A percentile compares a stretch with the other conserved stretches of the same genome.
Conservation (phyloP, 768 basidiomycete species). For the Russula compacta region DNA sequence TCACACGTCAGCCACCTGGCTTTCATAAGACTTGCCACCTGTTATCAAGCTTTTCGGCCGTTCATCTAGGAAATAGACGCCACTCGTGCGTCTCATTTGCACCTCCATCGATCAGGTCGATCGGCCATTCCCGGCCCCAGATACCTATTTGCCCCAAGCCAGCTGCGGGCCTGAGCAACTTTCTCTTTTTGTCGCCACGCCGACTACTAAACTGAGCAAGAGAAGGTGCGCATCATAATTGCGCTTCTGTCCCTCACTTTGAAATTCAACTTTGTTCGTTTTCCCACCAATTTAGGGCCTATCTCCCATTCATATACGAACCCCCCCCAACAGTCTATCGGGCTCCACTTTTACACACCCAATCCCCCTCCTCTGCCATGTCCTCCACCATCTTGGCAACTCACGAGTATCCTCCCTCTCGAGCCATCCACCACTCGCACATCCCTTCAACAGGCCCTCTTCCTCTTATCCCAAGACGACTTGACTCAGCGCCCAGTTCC, state of each 20-base stretch:
- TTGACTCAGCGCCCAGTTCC: constrained; percentile 24
- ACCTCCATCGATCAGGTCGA: background rate
- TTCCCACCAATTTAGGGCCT: constrained; percentile 12
- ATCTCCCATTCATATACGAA: constrained; percentile 14
- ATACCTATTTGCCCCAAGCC: background rate
- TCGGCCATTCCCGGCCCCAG: constrained; percentile 2
- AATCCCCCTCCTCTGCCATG: constrained; percentile 1
- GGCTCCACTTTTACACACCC: background rate
- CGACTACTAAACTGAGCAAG: background rate
- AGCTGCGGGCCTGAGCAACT: background rate
- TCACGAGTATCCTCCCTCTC: constrained; percentile 17
- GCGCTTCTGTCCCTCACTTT: constrained; percentile 10
- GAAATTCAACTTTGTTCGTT: constrained; percentile 14
- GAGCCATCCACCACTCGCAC: constrained; percentile 24
- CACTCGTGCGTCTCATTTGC: background rate
- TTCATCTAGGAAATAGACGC: background rate
- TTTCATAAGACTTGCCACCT: constrained; percentile 1
- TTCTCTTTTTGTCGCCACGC: constrained; percentile 5
- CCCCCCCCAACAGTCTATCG: background rate
- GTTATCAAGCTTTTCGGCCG: constrained; percentile 6
- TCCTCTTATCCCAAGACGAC: constrained; percentile 54
- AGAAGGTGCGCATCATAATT: constrained; percentile 11
- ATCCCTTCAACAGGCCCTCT: constrained; percentile 53
- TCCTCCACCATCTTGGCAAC: constrained; percentile 16
- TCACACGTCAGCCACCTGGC: constrained; percentile 17